Evolutionary conservation across 2,329 filamentous ascomycete genomes (phyloP).

Genomic region (Alternaria incomplexa): DNA sequence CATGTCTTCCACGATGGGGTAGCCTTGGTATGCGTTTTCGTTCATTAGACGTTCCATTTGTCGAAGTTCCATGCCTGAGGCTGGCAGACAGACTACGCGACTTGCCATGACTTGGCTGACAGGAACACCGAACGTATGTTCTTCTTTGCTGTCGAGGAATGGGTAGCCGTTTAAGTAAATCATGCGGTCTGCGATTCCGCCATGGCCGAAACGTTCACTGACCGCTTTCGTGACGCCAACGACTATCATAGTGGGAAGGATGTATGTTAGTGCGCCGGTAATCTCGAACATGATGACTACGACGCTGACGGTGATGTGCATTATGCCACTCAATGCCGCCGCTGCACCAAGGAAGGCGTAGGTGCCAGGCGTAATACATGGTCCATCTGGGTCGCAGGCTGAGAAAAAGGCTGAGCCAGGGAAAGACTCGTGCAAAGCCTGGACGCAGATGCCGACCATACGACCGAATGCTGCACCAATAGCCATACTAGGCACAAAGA

Average conservation of each 20-base stretch:
- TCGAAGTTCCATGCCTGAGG: conserved; percentile 74
- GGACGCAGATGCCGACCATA: conserved; percentile 92
- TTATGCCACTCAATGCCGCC: conserved; percentile 91
- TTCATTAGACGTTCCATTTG: conserved; percentile 77
- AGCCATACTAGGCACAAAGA: conserved; percentile 98
- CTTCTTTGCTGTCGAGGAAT: conserved; percentile 96
- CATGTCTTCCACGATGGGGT: conserved; percentile 83
- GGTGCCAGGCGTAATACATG: conserved; percentile 95
- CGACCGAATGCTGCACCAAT: conserved; percentile 93
- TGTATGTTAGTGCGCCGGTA: conserved; percentile 95
- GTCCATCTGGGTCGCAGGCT: conserved; percentile 85
- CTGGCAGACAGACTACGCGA: conserved; percentile 75
- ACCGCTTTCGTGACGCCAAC: conserved; percentile 96
- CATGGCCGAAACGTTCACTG: conserved; percentile 88
- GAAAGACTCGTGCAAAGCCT: conserved; percentile 83
- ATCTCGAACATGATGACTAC: conserved; percentile 99
- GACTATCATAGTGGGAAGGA: conserved; percentile 98
- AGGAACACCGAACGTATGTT: conserved; percentile 93
- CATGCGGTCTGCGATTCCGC: conserved; percentile 96
- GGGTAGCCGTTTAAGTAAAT: conserved; percentile 99
- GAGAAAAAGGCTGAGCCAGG: conserved; percentile 85
- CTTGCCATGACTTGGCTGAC: conserved; percentile 89
- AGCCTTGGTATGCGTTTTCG: conserved; percentile 87
- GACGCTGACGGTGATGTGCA: conserved; percentile 96
- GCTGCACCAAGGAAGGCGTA: conserved; percentile 95